These are phyloP conservation scores for Solanum pimpinellifolium DNA, from an alignment of 257 asterid species.

Conservation along the genomic window DNA sequence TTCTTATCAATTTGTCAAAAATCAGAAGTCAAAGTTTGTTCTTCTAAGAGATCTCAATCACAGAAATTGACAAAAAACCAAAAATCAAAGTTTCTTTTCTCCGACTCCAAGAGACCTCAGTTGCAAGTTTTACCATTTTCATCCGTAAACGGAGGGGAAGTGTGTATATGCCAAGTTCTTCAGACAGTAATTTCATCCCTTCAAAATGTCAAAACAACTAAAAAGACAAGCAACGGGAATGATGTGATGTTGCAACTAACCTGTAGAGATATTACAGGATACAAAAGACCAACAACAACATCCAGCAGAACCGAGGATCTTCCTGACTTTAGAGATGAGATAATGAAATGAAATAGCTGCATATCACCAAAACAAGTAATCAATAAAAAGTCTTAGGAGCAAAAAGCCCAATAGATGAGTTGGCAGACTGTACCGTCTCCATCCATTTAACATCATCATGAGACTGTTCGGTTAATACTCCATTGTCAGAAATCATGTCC, in stretches of 20 bases:
- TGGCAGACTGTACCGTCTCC: conserved; percentile 73
- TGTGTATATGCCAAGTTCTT: not conserved
- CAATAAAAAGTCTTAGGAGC: not conserved
- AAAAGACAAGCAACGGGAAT: not conserved
- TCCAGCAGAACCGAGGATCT: conserved; percentile 83
- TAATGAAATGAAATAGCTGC: conserved; percentile 88
- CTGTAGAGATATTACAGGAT: conserved; percentile 88
- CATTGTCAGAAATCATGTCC: conserved; percentile 30
- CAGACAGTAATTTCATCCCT: not conserved
- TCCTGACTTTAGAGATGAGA: conserved; percentile 93
- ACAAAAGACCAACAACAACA: conserved; percentile 82
- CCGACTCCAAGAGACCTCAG: not conserved
- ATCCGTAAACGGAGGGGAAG: not conserved
- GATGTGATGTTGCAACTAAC: conserved; percentile 18
- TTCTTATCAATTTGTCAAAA: not conserved
- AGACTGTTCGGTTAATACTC: conserved; percentile 42
- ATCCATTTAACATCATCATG: conserved; percentile 90
- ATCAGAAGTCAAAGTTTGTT: not conserved
- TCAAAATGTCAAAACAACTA: not conserved
- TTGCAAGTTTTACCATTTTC: not conserved
- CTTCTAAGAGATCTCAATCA: not conserved
- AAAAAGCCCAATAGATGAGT: conserved; percentile 2
- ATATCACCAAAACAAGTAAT: conserved; percentile 11
- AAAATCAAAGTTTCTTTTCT: not conserved
- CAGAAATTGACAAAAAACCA: not conserved